Evolutionary conservation across 2,329 filamentous ascomycete genomes (phyloP).

Genomic region (Chrysoporthe austroafricana): DNA sequence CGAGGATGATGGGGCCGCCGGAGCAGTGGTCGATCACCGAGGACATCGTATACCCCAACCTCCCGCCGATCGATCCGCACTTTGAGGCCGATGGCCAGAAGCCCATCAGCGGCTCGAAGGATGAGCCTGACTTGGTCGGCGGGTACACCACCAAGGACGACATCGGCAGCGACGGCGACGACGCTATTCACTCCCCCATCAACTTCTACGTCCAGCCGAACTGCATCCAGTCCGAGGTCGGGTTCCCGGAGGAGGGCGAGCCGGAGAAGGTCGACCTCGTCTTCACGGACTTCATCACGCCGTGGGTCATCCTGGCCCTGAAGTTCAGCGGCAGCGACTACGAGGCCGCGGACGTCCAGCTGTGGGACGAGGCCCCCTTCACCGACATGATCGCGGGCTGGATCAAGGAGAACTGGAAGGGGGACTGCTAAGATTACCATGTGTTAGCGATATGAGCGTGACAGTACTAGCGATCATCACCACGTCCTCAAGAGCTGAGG

Average conservation of each 20-base stretch:
- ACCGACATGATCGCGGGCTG: constrained; percentile 60
- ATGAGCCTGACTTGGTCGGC: constrained; percentile 51
- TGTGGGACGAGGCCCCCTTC: constrained; percentile 58
- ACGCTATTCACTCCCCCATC: constrained; percentile 79
- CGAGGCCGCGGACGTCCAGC: constrained; percentile 49
- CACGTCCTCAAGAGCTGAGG: constrained; percentile 13
- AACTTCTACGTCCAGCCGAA: constrained; percentile 81
- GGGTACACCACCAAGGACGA: constrained; percentile 94
- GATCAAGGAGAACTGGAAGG: constrained; percentile 63
- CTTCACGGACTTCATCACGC: constrained; percentile 89
- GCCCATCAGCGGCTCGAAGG: constrained; percentile 36
- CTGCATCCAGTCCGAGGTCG: constrained; percentile 72
- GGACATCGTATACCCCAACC: constrained; percentile 35
- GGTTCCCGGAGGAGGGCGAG: constrained; percentile 57
- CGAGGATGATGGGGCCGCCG: constrained; percentile 54
- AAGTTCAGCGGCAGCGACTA: constrained; percentile 61
- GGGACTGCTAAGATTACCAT: constrained; percentile 43
- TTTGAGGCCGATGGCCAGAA: constrained; percentile 35
- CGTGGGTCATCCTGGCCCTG: constrained; percentile 77
- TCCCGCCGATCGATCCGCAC: constrained; percentile 19
- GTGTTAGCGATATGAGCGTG: neutral
- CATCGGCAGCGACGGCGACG: constrained; percentile 81
- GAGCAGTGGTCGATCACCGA: constrained; percentile 44
- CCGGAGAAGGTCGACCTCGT: constrained; percentile 83
- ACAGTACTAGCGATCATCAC: no score